These are phyloP conservation scores for Vaccinium macrocarpon DNA, from an alignment of 148 eudicot genomes.

Conservation along the genomic window DNA sequence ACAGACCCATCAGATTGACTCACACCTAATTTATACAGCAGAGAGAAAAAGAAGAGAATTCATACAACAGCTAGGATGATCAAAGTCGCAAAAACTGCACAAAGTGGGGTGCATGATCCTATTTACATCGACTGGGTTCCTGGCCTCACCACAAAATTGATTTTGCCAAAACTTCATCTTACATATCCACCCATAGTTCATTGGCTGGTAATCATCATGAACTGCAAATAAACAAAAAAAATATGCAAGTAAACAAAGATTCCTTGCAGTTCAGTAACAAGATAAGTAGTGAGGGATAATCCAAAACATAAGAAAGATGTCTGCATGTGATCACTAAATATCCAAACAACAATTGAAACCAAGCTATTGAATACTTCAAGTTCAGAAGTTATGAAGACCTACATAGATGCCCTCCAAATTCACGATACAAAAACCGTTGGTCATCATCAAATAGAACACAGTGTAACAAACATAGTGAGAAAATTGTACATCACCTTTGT, in stretches of 20 bases:
- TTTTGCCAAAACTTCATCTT: background rate
- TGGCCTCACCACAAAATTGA: constrained; percentile 5
- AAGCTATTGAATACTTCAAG: background rate
- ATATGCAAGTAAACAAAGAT: background rate
- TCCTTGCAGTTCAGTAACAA: background rate
- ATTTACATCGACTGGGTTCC: constrained; percentile 6
- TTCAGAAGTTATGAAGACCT: background rate
- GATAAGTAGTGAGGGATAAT: background rate
- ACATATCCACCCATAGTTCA: background rate
- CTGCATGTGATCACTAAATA: background rate
- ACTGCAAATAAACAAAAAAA: constrained; percentile 10
- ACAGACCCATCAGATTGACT: too few relatives aligned
- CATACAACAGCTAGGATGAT: constrained; percentile 8
- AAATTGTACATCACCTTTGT: background rate
- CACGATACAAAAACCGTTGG: background rate
- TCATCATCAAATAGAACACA: background rate
- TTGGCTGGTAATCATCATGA: background rate
- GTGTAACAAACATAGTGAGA: background rate
- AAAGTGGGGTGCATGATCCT: background rate
- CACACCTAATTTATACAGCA: too few relatives aligned
- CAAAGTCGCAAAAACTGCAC: background rate
- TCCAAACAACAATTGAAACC: background rate
- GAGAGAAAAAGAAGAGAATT: too few relatives aligned
- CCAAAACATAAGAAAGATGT: background rate
- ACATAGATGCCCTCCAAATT: background rate